phyloP scores from a whole-genome alignment of 2,329 filamentous ascomycete species.

The Metarhizium anisopliae region DNA sequence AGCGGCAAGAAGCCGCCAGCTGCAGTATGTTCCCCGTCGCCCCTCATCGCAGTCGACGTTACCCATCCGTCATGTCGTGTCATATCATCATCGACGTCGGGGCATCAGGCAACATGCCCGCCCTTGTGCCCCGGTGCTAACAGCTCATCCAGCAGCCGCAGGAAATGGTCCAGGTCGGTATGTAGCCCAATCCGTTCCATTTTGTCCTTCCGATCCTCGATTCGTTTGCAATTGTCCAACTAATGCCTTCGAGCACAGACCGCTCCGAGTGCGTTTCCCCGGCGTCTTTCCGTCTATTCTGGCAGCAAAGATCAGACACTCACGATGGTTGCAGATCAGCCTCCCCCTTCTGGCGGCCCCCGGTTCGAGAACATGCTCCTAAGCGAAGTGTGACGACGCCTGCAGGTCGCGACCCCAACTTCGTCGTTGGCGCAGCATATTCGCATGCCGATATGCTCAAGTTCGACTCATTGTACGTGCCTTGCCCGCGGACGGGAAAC shows the following conservation, averaged over 20 bases:
- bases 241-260: slow-evolving; percentile 31
- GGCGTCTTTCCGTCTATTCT: neutral
- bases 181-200: slow-evolving; percentile 18
- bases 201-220: neutral
- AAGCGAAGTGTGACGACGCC: slow-evolving; percentile 37
- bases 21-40: slow-evolving; percentile 47
- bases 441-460: slow-evolving; percentile 94
- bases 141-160: slow-evolving; percentile 40
- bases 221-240: slow-evolving; percentile 3
- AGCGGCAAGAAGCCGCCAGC: slow-evolving; percentile 61
- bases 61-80: neutral
- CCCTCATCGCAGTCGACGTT: neutral
- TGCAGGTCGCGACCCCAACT: slow-evolving; percentile 48
- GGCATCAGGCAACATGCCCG: neutral
- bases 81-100: neutral
- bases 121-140: slow-evolving; percentile 16
- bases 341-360: slow-evolving; percentile 80
- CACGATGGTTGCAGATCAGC: slow-evolving; percentile 49
- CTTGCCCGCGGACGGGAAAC: neutral
- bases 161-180: slow-evolving; percentile 99
- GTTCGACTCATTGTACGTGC: slow-evolving; percentile 65
- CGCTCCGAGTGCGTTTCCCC: slow-evolving; percentile 50
- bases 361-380: slow-evolving; percentile 41
- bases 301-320: slow-evolving; percentile 13
- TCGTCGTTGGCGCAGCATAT: slow-evolving; percentile 89